A percentile compares a stretch with the other conserved stretches of the same genome.
Evolutionary conservation across 2,329 filamentous ascomycete species (phyloP).

Genomic region (Cadophora luteo-olivacea): DNA sequence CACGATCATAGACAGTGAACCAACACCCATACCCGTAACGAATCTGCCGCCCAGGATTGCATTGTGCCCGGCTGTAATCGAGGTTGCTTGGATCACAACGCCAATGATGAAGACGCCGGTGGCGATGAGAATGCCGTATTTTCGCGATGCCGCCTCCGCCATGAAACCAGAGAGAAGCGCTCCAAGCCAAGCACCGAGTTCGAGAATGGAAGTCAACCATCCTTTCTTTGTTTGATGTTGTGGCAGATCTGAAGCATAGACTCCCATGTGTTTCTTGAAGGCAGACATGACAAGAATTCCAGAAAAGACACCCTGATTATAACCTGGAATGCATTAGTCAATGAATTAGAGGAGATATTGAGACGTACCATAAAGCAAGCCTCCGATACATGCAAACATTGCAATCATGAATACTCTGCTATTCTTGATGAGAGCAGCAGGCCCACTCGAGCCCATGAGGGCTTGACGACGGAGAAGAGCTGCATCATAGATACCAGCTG

Average conservation of each 20-base stretch:
- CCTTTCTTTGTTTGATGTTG: conserved; percentile 61
- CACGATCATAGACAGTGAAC: conserved; percentile 71
- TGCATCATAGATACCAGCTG: conserved; percentile 55
- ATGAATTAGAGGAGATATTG: conserved; percentile 47
- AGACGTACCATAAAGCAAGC: conserved; percentile 53
- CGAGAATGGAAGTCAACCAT: conserved; percentile 71
- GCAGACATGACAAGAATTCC: conserved; percentile 67
- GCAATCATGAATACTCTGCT: conserved; percentile 66
- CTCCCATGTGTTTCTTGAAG: conserved; percentile 61
- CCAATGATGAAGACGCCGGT: conserved; percentile 72
- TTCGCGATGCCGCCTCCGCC: conserved; percentile 73
- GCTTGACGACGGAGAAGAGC: conserved; percentile 58
- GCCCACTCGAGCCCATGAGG: conserved; percentile 60
- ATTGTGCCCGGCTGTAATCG: conserved; percentile 60
- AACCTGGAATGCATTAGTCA: conserved; percentile 60
- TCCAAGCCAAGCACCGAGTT: conserved; percentile 80
- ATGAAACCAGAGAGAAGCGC: conserved; percentile 72
- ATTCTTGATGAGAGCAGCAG: conserved; percentile 62
- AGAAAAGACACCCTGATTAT: conserved; percentile 81
- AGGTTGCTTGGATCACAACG: conserved; percentile 70
- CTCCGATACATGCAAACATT: conserved; percentile 67
- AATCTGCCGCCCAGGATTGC: conserved; percentile 75
- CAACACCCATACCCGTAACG: conserved; percentile 75
- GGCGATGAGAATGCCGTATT: conserved; percentile 72
- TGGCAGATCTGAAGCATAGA: conserved; percentile 54